Conservation (phyloP, 169 alveolate species). For the Cryptosporidium sp. region DNA sequence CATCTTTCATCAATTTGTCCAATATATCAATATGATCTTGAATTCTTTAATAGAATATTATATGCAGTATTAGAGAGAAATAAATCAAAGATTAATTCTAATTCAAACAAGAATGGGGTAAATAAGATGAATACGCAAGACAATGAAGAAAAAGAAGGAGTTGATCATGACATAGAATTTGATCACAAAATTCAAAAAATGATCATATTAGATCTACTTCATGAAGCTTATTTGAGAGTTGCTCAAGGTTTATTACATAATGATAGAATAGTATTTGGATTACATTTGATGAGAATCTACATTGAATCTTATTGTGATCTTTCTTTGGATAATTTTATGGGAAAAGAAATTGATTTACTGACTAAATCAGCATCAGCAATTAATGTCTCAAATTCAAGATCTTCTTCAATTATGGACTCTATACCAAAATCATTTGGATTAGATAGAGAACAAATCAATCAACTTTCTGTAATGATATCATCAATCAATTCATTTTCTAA, state of each 20-base stretch:
- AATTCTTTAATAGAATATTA: slow-evolving; percentile 92
- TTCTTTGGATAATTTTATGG: slow-evolving; percentile 14
- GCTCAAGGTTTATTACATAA: slow-evolving; percentile 69
- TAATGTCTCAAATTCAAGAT: not conserved
- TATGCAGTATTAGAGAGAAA: slow-evolving; percentile 79
- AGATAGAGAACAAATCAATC: slow-evolving; percentile 33
- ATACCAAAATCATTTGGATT: slow-evolving; percentile 18
- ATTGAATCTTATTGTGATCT: slow-evolving; percentile 35
- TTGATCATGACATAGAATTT: slow-evolving; percentile 11
- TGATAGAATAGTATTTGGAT: slow-evolving; percentile 75
- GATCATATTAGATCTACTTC: not conserved
- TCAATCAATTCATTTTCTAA: slow-evolving; percentile 54
- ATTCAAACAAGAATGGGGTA: slow-evolving; percentile 71
- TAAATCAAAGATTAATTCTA: not conserved
- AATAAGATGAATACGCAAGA: not conserved
- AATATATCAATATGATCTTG: slow-evolving; percentile 93
- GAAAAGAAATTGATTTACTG: slow-evolving; percentile 20
- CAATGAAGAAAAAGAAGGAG: no score
- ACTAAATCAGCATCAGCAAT: slow-evolving; percentile 38
- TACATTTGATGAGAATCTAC: slow-evolving; percentile 30
- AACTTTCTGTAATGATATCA: slow-evolving; percentile 7
- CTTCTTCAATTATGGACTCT: not conserved
- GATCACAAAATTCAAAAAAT: not conserved
- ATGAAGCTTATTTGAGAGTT: slow-evolving; percentile 45
- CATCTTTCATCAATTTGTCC: slow-evolving; percentile 90